phyloP scores from a whole-genome alignment of 148 eudicot genomes.

The Spergularia bocconei region DNA sequence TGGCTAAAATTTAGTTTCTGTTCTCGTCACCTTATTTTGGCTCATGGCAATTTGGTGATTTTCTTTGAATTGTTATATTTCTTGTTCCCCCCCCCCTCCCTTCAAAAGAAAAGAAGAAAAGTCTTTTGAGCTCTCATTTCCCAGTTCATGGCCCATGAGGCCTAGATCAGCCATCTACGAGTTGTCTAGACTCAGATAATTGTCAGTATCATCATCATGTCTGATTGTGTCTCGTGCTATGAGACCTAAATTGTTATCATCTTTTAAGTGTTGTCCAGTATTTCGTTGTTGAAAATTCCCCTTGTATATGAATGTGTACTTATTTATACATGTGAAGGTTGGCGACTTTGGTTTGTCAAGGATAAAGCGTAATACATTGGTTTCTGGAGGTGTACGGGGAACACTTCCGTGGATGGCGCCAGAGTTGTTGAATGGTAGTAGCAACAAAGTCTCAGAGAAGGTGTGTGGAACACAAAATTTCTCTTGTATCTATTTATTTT shows the following conservation, averaged over 20 bases:
- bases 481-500: not conserved
- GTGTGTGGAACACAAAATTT: conserved; percentile 30
- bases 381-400: conserved; percentile 96
- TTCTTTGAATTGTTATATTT: no score
- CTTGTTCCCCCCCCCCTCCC: no score
- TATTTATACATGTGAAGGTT: conserved; percentile 48
- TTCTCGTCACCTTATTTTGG: no score
- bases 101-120: no score
- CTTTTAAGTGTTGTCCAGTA: not conserved
- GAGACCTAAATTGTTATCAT: not conserved
- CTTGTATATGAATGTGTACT: not conserved
- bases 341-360: conserved; percentile 96
- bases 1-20: no score
- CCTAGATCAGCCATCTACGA: no score
- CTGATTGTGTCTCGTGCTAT: no score
- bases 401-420: conserved; percentile 99
- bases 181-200: no score
- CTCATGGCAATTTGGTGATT: no score
- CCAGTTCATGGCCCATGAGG: no score
- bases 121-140: no score
- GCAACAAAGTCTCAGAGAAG: conserved; percentile 86
- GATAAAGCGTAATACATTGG: conserved; percentile 89
- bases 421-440: conserved; percentile 88
- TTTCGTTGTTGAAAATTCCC: not conserved
- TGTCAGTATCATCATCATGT: no score